Evolutionary conservation across 106 monocot genomes (phyloP).

Genomic region (Phalaenopsis aphrodite): DNA sequence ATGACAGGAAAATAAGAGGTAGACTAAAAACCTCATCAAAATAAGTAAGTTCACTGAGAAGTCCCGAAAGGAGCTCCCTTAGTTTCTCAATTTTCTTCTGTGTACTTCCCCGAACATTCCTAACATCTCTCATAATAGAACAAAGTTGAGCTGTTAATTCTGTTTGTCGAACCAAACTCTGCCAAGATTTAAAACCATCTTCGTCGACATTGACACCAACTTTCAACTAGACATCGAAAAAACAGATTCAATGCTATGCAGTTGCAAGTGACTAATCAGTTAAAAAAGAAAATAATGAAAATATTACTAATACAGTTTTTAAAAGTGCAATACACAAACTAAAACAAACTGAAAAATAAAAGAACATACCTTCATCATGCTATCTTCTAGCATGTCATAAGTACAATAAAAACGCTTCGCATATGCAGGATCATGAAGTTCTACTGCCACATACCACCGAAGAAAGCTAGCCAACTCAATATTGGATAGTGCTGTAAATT

Average conservation of each 20-base stretch:
- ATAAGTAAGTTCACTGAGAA: conserved; percentile 89
- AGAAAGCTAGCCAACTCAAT: conserved; percentile 97
- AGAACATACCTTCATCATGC: conserved; percentile 68
- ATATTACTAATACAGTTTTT: not conserved
- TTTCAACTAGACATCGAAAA: conserved; percentile 28
- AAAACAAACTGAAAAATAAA: not conserved
- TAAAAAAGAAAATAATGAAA: no score
- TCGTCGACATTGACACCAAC: conserved; percentile 51
- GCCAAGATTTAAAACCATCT: conserved; percentile 78
- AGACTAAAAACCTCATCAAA: conserved; percentile 78
- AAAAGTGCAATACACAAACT: not conserved
- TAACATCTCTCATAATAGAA: conserved; percentile 87
- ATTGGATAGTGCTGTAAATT: conserved; percentile 73
- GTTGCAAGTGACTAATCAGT: not conserved
- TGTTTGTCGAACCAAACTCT: conserved; percentile 82
- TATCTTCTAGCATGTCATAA: conserved; percentile 76
- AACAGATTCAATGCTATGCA: not conserved
- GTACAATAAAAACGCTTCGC: conserved; percentile 80
- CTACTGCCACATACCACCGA: conserved; percentile 89
- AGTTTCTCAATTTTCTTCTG: conserved; percentile 96
- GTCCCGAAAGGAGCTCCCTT: conserved; percentile 77
- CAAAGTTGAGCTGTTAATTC: conserved; percentile 85
- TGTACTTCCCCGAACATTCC: conserved; percentile 79
- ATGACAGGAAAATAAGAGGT: not conserved
- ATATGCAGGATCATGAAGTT: conserved; percentile 88